Percentiles rank a stretch among this genome's conserved stretches.
Conservation (phyloP, 306 rosid genomes). For the Rosa multiflora region DNA sequence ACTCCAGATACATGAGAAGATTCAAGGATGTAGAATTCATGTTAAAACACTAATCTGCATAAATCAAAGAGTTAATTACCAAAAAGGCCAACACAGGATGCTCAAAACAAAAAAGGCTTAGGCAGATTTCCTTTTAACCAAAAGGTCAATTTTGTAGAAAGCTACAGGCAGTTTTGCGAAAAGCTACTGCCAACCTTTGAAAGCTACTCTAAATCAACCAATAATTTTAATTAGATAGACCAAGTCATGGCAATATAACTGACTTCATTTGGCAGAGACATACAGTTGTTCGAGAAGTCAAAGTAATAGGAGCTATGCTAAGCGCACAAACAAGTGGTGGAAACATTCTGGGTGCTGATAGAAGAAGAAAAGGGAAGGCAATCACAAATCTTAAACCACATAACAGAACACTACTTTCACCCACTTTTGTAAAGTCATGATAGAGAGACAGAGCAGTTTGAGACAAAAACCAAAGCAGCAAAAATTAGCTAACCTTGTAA, state of each 20-base stretch:
- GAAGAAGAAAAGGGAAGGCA: neutral
- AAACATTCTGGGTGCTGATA: neutral
- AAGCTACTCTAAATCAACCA: neutral
- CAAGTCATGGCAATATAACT: no score
- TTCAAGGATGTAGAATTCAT: conserved; percentile 1
- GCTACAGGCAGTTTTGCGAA: no score
- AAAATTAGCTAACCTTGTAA: conserved; percentile 61
- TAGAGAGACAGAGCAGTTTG: neutral
- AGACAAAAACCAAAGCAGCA: conserved; percentile 21
- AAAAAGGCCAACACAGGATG: neutral
- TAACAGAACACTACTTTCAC: neutral
- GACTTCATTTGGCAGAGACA: neutral
- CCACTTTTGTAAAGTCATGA: neutral
- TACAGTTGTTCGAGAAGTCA: neutral
- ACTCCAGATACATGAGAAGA: neutral
- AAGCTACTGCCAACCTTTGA: neutral
- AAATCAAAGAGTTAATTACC: neutral
- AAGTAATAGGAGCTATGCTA: neutral
- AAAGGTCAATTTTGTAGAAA: neutral
- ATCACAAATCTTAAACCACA: neutral
- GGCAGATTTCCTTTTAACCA: neutral
- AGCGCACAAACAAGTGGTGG: neutral
- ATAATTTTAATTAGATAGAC: neutral
- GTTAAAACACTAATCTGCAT: neutral
- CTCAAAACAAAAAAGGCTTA: neutral